Conservation (phyloP, 129 eudicot species). For the Flaveria robusta region DNA sequence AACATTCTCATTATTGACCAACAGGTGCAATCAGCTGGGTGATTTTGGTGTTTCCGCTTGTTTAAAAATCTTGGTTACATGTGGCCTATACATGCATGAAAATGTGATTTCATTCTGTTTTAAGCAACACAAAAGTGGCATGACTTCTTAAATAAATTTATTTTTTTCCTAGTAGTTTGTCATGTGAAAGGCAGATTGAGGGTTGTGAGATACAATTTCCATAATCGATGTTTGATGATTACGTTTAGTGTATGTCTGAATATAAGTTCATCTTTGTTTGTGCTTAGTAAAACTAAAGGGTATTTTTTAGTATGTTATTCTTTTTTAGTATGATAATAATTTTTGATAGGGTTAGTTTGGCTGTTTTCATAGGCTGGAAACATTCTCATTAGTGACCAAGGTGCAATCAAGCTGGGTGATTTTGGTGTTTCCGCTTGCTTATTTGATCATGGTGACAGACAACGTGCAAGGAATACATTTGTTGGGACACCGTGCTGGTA, state of each 20-base stretch:
- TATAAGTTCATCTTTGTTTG: slow-evolving; percentile 14
- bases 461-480: slow-evolving; percentile 54
- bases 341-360: slow-evolving; percentile 9
- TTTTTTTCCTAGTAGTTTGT: not conserved
- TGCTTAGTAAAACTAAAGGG: slow-evolving; percentile 19
- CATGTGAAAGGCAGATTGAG: not conserved
- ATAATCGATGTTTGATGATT: not conserved
- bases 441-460: slow-evolving; percentile 56
- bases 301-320: not conserved
- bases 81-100: slow-evolving; percentile 17
- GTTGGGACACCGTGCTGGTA: slow-evolving; percentile 54
- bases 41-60: too few relatives aligned
- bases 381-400: slow-evolving; percentile 40
- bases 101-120: not conserved
- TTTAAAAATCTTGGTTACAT: not conserved
- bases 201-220: not conserved
- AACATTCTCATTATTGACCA: too few relatives aligned
- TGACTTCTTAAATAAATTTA: not conserved
- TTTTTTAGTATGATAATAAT: not conserved
- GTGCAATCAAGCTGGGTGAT: slow-evolving; percentile 46
- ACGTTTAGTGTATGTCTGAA: not conserved
- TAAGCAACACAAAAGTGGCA: not conserved
- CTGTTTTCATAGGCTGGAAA: slow-evolving; percentile 37
- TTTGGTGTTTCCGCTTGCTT: slow-evolving; percentile 54
- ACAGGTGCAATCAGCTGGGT: too few relatives aligned